A percentile compares a stretch with the other conserved stretches of the same genome.
These are phyloP conservation scores for Thuja plicata DNA, from an alignment of 83 land plant species.

Conservation along the genomic window DNA sequence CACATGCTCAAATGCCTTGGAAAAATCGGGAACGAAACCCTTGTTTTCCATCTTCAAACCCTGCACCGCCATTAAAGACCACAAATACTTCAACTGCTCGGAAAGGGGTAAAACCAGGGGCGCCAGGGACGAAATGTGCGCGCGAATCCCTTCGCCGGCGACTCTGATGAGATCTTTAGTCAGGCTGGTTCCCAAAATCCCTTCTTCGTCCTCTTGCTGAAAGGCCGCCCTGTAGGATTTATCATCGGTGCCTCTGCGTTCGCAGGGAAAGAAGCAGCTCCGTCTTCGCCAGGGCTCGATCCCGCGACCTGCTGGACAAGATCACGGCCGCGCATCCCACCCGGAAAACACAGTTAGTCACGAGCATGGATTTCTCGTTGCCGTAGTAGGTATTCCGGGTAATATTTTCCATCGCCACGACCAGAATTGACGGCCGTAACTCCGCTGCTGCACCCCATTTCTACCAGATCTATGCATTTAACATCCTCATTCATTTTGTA, in stretches of 20 bases:
- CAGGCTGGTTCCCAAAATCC: slow-evolving; percentile 31
- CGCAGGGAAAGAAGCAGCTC: slow-evolving; percentile 38
- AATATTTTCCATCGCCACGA: slow-evolving; percentile 49
- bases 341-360: slow-evolving; percentile 57
- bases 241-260: slow-evolving; percentile 51
- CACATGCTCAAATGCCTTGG: slow-evolving; percentile 37
- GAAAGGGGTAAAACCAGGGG: slow-evolving; percentile 37
- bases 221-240: slow-evolving; percentile 27
- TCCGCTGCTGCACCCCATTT: slow-evolving; percentile 70
- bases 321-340: slow-evolving; percentile 46
- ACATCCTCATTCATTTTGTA: slow-evolving; percentile 23
- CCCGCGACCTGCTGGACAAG: slow-evolving; percentile 26
- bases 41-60: slow-evolving; percentile 19
- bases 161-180: slow-evolving; percentile 42
- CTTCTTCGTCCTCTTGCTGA: slow-evolving; percentile 46
- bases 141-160: slow-evolving; percentile 29
- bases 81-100: slow-evolving; percentile 23
- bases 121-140: slow-evolving; percentile 27
- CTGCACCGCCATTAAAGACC: background rate
- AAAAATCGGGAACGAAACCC: slow-evolving; percentile 37
- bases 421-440: slow-evolving; percentile 23
- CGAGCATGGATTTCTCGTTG: slow-evolving; percentile 45
- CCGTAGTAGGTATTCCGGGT: slow-evolving; percentile 53
- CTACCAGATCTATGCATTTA: slow-evolving; percentile 36
- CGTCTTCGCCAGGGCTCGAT: slow-evolving; percentile 25